These are phyloP conservation scores for Bigelowiella natans DNA, from an alignment of 78 protist species.

Conservation along the genomic window DNA sequence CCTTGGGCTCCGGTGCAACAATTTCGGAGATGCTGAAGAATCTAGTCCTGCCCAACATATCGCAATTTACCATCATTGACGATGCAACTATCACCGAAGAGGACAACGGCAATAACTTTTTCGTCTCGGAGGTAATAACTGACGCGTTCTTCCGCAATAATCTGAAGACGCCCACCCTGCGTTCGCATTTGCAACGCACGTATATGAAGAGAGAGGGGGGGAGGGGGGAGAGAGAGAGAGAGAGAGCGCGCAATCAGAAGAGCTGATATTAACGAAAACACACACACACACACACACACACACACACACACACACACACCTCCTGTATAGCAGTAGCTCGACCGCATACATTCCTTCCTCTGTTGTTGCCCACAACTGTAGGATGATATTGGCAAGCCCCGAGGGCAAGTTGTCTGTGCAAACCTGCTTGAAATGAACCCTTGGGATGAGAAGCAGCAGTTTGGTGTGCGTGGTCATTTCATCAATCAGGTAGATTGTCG, in stretches of 20 bases:
- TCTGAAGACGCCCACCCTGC: neutral
- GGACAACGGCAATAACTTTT: neutral
- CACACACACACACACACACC: no score
- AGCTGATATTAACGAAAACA: no score
- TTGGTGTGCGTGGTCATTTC: neutral
- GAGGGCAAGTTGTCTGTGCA: neutral
- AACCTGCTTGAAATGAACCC: neutral
- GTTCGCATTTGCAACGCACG: no score
- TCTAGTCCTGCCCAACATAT: neutral
- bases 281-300: no score
- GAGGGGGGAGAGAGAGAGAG: no score
- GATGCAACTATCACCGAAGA: neutral
- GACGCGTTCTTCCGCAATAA: neutral
- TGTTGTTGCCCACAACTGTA: no score
- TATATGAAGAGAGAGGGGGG: no score
- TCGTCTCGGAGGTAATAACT: neutral
- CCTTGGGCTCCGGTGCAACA: neutral
- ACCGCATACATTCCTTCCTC: no score
- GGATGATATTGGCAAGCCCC: neutral
- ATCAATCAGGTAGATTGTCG: neutral
- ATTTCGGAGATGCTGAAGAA: neutral
- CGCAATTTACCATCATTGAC: neutral
- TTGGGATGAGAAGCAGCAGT: neutral
- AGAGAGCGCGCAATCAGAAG: no score
- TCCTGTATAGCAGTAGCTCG: no score